Evolutionary conservation across 2,329 filamentous ascomycete genomes (phyloP), one percentile per base, ranked within the genome.

Genomic region (Dryadomyces quercus-mongolicae): DNA sequence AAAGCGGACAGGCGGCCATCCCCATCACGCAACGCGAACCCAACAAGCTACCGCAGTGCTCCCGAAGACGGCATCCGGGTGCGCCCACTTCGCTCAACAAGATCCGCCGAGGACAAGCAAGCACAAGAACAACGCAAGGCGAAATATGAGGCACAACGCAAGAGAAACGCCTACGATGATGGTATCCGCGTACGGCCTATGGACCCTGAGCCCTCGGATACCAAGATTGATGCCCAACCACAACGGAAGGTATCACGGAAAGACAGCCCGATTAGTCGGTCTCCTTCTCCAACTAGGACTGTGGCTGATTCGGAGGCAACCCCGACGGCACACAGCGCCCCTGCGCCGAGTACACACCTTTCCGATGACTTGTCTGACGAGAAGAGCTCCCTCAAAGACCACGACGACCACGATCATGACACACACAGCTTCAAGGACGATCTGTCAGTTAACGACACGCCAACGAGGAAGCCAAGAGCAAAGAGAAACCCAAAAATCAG

Each of bases 51-150:
- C 53, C 61, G 60, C 48, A 59, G 59, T 53, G 57, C 62, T 21
- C 55, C 60, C 12, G 60, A 66, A 46, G 60, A 70, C 55, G 58
- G 60, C 5, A 62, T 64, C 43, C 68, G 74, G 20, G 68, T 77
- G 20, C 70, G 61, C 10, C 71, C 75, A 1, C 38, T 62, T 7
- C 53, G 54, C 5, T 48, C 55, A 6, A 53, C 55, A 4, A 57
- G 49, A 21, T 55, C 59, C 12, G 55, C 56, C 44, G 13, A 46
- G 25, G 16, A 51, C 20, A n/a, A 36, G 12, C 18, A 42, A 25
- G 15, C 9, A 40, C 18, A 31, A 18, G 25, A 18, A 9, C 22
- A 36, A 20, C 9, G 16, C 46, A 49, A 31, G 38, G 2, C 20
- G 2, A 42, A 8, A n/a, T 25, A 16, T 21, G 9, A 20, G 2